These are phyloP conservation scores for Passalora sequoiae DNA, from an alignment of 2,329 filamentous ascomycete species.

Conservation along the genomic window DNA sequence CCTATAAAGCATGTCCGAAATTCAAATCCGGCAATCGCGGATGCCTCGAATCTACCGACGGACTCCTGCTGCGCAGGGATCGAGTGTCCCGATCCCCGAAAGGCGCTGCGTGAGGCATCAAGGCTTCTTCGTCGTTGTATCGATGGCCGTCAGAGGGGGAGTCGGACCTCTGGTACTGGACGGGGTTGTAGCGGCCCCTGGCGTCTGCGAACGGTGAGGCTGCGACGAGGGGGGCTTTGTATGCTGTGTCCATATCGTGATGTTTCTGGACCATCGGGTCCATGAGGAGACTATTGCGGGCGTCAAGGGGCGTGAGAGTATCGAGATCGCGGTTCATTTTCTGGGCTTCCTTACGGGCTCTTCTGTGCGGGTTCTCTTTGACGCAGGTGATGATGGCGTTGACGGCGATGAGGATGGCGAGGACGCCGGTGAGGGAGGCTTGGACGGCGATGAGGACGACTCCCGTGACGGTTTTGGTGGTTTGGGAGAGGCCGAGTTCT, in stretches of 20 bases:
- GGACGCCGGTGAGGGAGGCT: constrained; percentile 70
- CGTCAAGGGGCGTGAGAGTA: constrained; percentile 78
- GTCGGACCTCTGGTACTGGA: constrained; percentile 26
- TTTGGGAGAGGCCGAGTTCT: constrained; percentile 81
- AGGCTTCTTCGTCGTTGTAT: constrained; percentile 23
- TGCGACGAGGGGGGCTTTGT: constrained; percentile 31
- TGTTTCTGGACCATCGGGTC: constrained; percentile 43
- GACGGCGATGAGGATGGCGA: constrained; percentile 82
- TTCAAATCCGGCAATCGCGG: constrained; percentile 29
- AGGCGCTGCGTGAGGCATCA: constrained; percentile 30
- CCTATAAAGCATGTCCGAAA: constrained; percentile 20
- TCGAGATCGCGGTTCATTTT: constrained; percentile 71
- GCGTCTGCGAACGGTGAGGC: constrained; percentile 28
- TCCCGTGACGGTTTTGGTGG: constrained; percentile 88
- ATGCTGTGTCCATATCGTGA: constrained; percentile 33
- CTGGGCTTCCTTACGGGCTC: constrained; percentile 74
- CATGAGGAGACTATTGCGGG: constrained; percentile 78
- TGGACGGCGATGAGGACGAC: constrained; percentile 93
- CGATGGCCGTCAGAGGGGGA: constrained; percentile 8
- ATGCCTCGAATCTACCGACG: constrained; percentile 16
- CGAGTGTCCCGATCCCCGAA: constrained; percentile 8
- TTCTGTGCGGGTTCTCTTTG: constrained; percentile 84
- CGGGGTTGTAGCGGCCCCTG: constrained; percentile 32
- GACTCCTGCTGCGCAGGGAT: neutral
- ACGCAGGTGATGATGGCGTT: constrained; percentile 80